A percentile compares a stretch with the other conserved stretches of the same genome.
phyloP scores from a whole-genome alignment of 805 yeast species.

The Naumovozyma dairenensis region DNA sequence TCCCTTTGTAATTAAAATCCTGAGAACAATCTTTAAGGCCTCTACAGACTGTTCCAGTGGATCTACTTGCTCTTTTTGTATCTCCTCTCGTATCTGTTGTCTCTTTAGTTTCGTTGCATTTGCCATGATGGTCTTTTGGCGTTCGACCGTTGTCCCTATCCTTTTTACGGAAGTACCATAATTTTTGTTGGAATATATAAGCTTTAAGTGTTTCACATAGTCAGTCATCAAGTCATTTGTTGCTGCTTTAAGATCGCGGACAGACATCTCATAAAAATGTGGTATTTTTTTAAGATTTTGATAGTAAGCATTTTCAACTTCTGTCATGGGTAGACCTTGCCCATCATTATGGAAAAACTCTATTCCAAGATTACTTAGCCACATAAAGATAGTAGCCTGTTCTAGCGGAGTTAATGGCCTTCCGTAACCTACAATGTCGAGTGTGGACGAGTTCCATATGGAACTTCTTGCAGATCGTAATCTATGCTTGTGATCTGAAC shows the following conservation, averaged over 20 bases:
- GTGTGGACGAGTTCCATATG: constrained; percentile 25
- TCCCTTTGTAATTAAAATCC: constrained; percentile 60
- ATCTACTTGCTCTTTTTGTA: constrained; percentile 36
- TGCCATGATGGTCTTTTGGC: constrained; percentile 61
- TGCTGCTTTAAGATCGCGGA: constrained; percentile 41
- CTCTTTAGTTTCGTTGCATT: constrained; percentile 52
- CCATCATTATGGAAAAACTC: constrained; percentile 77
- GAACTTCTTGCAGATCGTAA: constrained; percentile 28
- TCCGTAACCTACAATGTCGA: constrained; percentile 37
- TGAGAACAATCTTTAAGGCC: constrained; percentile 60
- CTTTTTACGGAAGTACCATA: constrained; percentile 8
- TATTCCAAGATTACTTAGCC: constrained; percentile 56
- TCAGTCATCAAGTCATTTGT: constrained; percentile 46
- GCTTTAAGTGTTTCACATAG: not conserved
- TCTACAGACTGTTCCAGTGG: constrained; percentile 31
- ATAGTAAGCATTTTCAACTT: constrained; percentile 51
- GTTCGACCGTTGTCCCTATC: constrained; percentile 41
- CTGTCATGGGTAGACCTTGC: constrained; percentile 64
- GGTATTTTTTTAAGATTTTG: constrained; percentile 57
- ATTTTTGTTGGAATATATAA: not conserved
- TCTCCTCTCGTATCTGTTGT: constrained; percentile 28
- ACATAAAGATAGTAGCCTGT: constrained; percentile 55
- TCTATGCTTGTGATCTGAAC: constrained; percentile 18
- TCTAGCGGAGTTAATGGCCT: constrained; percentile 49
- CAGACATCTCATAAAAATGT: constrained; percentile 48